Percentiles rank a stretch among this genome's conserved stretches.
These are phyloP conservation scores for Ogataea sp. DNA, from an alignment of 805 yeast species.

Conservation along the genomic window DNA sequence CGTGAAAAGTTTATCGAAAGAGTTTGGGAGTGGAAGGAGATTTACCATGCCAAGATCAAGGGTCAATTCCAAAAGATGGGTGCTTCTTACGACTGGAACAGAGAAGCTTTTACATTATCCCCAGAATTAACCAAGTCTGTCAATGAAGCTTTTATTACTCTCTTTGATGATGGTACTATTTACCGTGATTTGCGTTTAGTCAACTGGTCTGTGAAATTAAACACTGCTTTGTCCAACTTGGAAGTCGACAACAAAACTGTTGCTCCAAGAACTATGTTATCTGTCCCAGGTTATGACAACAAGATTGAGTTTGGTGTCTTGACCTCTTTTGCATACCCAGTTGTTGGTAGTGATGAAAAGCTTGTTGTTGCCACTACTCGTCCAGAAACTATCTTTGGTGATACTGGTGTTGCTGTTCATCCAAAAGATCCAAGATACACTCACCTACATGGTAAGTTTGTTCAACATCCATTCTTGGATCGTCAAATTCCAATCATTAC, in stretches of 20 bases:
- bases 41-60: constrained; percentile 81
- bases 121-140: constrained; percentile 76
- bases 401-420: constrained; percentile 95
- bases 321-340: constrained; percentile 90
- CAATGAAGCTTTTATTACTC: constrained; percentile 78
- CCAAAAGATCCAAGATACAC: constrained; percentile 90
- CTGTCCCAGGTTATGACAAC: constrained; percentile 86
- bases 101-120: constrained; percentile 90
- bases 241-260: constrained; percentile 93
- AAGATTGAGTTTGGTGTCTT: constrained; percentile 94
- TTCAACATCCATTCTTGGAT: constrained; percentile 82
- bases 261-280: constrained; percentile 69
- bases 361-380: constrained; percentile 94
- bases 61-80: constrained; percentile 80
- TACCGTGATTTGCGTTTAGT: constrained; percentile 91
- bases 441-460: constrained; percentile 92
- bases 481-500: constrained; percentile 81
- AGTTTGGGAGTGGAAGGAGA: constrained; percentile 99
- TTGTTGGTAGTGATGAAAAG: constrained; percentile 79
- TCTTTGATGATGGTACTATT: constrained; percentile 92
- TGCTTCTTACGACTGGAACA: constrained; percentile 94
- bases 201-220: constrained; percentile 92
- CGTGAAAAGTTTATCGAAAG: constrained; percentile 82
- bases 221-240: constrained; percentile 92
- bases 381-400: constrained; percentile 98